Percentiles rank a stretch among this genome's conserved stretches.
Conservation (phyloP, 78 protist species). For the Dictyostelium capitatum region DNA sequence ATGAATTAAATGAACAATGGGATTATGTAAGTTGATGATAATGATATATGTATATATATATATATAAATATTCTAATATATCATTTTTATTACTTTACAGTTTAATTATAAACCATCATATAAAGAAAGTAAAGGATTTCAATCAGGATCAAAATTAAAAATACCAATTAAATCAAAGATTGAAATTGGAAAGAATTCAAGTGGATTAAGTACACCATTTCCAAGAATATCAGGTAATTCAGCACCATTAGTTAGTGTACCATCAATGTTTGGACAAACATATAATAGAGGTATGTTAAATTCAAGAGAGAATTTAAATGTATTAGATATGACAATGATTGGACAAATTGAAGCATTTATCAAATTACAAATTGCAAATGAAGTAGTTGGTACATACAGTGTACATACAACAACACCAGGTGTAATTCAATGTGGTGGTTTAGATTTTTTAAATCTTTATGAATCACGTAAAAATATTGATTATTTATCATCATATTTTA, state of each 20-base stretch:
- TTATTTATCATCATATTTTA: constrained; percentile 13
- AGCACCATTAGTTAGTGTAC: constrained; percentile 51
- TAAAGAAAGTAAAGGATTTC: background rate
- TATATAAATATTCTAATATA: too few relatives aligned
- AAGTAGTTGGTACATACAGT: background rate
- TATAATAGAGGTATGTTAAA: constrained; percentile 63
- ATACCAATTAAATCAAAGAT: background rate
- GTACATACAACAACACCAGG: constrained; percentile 75
- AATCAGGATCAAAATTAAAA: background rate
- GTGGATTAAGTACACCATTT: constrained; percentile 49
- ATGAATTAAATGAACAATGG: constrained; percentile 58
- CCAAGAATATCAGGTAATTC: constrained; percentile 61
- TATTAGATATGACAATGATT: constrained; percentile 13
- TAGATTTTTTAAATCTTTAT: constrained; percentile 36
- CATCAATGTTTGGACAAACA: constrained; percentile 19
- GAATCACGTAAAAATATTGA: background rate
- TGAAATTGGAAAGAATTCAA: constrained; percentile 21
- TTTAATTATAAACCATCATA: too few relatives aligned
- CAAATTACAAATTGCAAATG: constrained; percentile 16
- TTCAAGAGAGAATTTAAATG: constrained; percentile 25
- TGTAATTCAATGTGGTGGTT: constrained; percentile 41
- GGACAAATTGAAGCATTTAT: constrained; percentile 24
- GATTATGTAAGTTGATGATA: constrained; percentile 41
- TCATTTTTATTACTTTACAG: too few relatives aligned
- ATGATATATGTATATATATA: too few relatives aligned